Evolutionary conservation across 140 eudicot genomes (phyloP).

Genomic region (Anethum foeniculum): DNA sequence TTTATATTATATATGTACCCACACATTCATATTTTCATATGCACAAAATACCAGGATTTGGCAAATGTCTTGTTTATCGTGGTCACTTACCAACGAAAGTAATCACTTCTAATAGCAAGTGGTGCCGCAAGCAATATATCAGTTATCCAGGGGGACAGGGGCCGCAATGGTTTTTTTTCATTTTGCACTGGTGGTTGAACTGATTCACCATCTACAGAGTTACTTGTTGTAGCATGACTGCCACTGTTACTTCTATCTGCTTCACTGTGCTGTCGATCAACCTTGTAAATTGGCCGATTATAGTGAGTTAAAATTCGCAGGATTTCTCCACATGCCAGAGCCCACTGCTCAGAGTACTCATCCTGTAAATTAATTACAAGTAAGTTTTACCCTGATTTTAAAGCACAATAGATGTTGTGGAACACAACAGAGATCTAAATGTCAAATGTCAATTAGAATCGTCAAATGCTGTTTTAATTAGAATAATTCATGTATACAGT

Average conservation of each 20-base stretch:
- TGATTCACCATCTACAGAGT: constrained; percentile 35
- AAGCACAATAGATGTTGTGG: neutral
- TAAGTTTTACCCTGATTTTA: neutral
- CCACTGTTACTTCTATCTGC: constrained; percentile 61
- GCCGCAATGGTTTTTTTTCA: constrained; percentile 74
- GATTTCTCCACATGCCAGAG: constrained; percentile 95
- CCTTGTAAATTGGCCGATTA: constrained; percentile 82
- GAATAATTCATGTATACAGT: neutral
- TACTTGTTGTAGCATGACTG: constrained; percentile 66
- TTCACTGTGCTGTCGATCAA: constrained; percentile 43
- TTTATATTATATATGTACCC: neutral
- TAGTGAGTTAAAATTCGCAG: constrained; percentile 83
- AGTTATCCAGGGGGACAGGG: constrained; percentile 93
- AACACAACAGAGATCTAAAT: neutral
- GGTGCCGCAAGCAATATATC: constrained; percentile 97
- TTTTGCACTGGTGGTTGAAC: constrained; percentile 35
- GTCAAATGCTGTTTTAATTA: neutral
- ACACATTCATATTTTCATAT: neutral
- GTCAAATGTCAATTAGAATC: neutral
- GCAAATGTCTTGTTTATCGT: neutral
- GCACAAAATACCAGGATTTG: neutral
- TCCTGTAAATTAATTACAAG: constrained; percentile 37
- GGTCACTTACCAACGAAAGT: constrained; percentile 79
- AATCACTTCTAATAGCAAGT: constrained; percentile 89
- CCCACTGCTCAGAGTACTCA: constrained; percentile 98